These are phyloP conservation scores for Fusarium mundagurra DNA, from an alignment of 2,329 filamentous ascomycete species.

Conservation along the genomic window DNA sequence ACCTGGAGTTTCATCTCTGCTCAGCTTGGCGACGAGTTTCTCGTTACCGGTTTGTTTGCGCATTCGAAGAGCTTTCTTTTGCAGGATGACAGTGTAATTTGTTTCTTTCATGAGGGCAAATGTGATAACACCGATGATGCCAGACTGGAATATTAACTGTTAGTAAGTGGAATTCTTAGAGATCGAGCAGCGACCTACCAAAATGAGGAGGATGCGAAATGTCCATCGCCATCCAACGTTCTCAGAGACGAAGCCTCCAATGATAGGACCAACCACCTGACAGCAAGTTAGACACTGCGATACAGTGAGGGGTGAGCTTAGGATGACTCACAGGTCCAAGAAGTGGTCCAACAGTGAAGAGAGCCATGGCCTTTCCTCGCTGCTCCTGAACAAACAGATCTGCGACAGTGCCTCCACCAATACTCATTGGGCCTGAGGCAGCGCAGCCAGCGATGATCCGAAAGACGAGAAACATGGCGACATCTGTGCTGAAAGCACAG, in stretches of 20 bases:
- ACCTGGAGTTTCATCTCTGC: slow-evolving; percentile 10
- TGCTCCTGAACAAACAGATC: slow-evolving; percentile 21
- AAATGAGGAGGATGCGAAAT: slow-evolving; percentile 60
- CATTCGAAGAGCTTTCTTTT: not conserved
- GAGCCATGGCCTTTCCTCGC: slow-evolving; percentile 69
- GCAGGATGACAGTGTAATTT: slow-evolving; percentile 11
- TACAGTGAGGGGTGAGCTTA: accelerated
- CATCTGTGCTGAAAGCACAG: slow-evolving; percentile 22
- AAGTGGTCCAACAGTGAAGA: slow-evolving; percentile 69
- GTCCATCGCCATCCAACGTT: slow-evolving; percentile 61
- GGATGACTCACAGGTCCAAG: slow-evolving; percentile 57
- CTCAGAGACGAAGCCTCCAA: slow-evolving; percentile 58
- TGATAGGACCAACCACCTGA: slow-evolving; percentile 40
- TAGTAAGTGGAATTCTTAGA: no score
- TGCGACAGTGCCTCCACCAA: slow-evolving; percentile 31
- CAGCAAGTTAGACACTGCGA: accelerated
- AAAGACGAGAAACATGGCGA: slow-evolving; percentile 29
- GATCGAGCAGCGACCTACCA: no score
- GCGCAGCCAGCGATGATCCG: slow-evolving; percentile 28
- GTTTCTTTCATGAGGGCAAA: slow-evolving; percentile 45
- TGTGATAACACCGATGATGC: not conserved
- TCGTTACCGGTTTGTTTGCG: slow-evolving; percentile 30
- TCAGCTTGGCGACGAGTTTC: slow-evolving; percentile 16
- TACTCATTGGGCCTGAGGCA: slow-evolving; percentile 27
- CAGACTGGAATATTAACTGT: no score